phyloP scores from a whole-genome alignment of 1,284 basidiomycete species.

The Heliocybe sulcata region DNA sequence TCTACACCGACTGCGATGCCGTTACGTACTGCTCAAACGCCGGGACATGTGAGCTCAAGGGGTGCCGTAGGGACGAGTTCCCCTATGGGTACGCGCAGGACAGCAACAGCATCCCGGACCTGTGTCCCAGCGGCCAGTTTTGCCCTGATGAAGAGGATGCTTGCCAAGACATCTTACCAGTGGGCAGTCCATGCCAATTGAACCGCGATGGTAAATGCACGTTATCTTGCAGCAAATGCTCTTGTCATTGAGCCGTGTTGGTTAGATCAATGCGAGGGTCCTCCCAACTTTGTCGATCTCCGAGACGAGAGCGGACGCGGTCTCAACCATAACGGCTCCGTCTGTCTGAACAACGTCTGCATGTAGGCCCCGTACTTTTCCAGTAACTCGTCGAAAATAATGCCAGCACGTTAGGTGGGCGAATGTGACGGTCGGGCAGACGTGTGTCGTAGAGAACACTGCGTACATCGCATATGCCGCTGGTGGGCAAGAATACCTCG shows the following conservation, averaged over 20 bases:
- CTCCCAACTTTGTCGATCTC: conserved; percentile 58
- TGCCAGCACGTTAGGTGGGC: conserved; percentile 47
- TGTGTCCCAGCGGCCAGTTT: conserved; percentile 58
- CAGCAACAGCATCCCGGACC: conserved; percentile 42
- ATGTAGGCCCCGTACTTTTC: conserved; percentile 42
- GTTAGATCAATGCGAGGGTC: conserved; percentile 69
- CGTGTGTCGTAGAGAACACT: conserved; percentile 74
- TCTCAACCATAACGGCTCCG: conserved; percentile 73
- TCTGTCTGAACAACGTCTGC: conserved; percentile 78
- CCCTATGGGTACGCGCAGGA: conserved; percentile 56
- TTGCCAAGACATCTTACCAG: conserved; percentile 55
- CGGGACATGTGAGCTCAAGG: conserved; percentile 53
- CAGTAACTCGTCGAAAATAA: background rate
- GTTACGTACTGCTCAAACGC: conserved; percentile 57
- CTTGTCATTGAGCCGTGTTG: background rate
- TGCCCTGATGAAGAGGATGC: conserved; percentile 81
- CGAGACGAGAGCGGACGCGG: conserved; percentile 49
- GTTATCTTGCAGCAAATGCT: background rate
- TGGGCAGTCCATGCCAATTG: conserved; percentile 73
- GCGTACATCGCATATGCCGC: conserved; percentile 64
- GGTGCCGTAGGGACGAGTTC: conserved; percentile 72
- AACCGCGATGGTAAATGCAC: conserved; percentile 69
- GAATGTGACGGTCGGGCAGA: conserved; percentile 56
- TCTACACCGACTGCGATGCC: conserved; percentile 70
- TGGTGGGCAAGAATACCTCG: conserved; percentile 48